Evolutionary conservation across 106 monocot genomes (phyloP).

Genomic region (Dendrobium chrysotoxum): DNA sequence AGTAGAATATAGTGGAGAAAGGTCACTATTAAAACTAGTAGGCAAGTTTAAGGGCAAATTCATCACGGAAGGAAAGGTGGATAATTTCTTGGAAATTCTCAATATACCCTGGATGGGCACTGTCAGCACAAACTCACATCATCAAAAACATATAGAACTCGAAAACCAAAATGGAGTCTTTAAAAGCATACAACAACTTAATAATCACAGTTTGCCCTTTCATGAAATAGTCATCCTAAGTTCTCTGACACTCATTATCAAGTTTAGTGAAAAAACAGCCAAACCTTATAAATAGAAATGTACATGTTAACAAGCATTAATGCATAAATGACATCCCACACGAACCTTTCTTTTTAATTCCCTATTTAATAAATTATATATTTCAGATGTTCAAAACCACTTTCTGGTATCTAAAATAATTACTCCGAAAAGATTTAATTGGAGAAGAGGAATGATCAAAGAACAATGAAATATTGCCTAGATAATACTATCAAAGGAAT

Average conservation of each 20-base stretch:
- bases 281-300: not conserved
- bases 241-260: not conserved
- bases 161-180: not conserved
- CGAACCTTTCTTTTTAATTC: not conserved
- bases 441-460: not conserved
- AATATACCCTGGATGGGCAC: not conserved
- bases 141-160: not conserved
- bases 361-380: not conserved
- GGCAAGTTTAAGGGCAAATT: too few relatives aligned
- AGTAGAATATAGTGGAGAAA: too few relatives aligned
- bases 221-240: not conserved
- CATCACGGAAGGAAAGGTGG: too few relatives aligned
- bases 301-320: not conserved
- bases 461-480: not conserved
- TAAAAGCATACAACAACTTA: not conserved
- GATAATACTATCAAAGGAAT: not conserved
- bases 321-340: not conserved
- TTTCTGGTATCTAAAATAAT: not conserved
- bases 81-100: too few relatives aligned
- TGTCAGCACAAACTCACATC: not conserved
- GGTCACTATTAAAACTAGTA: too few relatives aligned
- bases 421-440: not conserved
- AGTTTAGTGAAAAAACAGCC: not conserved
- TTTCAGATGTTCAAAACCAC: not conserved
- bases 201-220: not conserved